Evolutionary conservation across 768 basidiomycete genomes (phyloP), one percentile per base, ranked within the genome.

Genomic region (Tulasnella sp.): DNA sequence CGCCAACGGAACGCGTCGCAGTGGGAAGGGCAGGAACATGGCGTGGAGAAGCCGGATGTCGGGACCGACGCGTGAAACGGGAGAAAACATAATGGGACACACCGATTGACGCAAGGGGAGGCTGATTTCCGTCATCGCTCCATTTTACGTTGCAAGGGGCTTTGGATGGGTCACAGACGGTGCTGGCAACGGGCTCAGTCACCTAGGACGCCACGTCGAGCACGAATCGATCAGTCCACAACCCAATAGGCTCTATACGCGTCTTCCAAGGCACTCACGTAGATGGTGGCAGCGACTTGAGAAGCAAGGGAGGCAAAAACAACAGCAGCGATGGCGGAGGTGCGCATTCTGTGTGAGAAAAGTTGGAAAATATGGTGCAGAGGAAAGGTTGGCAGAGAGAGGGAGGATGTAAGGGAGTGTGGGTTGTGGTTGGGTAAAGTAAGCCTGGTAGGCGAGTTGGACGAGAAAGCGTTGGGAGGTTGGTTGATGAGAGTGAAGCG

Each of bases 41-140:
- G 3, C 34, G 17, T 11, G 11, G 49, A 14, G 23, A 1, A 8
- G 12, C n/a, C 6, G 7, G 19, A 17, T 3, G 12, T 12, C 41
- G 12, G 21, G 49, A 29, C 37, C 48, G 35, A 21, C 21, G 27
- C 29, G 21, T 34, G 9, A 32, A 35, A 51, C 9, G 15, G 21
- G n/a, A 35, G 9, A n/a, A n/a, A 14, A 25, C 17, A 14, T 9
- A 19, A 12, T 9, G 41, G n/a, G 15, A 49, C 54, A 6, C 25
- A 59, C 58, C 59, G 31, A 60, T 60, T 2, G 15, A 12, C 2
- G 5, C 57, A 25, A 60, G 59, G 48, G 29, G 27, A 31, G 59
- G 59, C 19, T 39, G 19, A 25, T 42, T 43, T 39, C 59, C 59
- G 29, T 60, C 59, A 49, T 60, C 59, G 34, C 59, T 60, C 59